Evolutionary conservation across 1,284 basidiomycete genomes (phyloP), one percentile per base, ranked within the genome.

Genomic region (Cutaneotrichosporon cavernicola): DNA sequence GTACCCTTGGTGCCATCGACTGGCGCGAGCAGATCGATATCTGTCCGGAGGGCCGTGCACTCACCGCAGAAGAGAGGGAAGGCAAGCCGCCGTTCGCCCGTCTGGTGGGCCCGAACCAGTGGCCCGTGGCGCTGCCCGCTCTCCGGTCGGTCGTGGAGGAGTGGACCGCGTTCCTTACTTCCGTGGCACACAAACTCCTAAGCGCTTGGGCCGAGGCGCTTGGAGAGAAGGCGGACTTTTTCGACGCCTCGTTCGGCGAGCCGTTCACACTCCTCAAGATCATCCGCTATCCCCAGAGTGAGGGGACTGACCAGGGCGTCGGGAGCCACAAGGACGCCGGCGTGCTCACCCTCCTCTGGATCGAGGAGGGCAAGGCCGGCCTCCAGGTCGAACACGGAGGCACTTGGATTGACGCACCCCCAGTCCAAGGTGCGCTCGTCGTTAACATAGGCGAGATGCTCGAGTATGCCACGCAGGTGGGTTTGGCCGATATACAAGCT

Each of bases 331-430:
- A 68, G 38, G 66, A 68, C 56, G 66, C 64, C 1, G 66, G 66
- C 10, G 56, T 56, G 9, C 57, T 68, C 13, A 68, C 66, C 5
- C 61, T 65, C 18, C 59, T 68, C 30, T 65, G 61, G 63, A 47
- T 65, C 47, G 58, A 63, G 31, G 38, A 31, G 0, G 64, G 60
- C 13, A 47, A 32, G 16, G 34, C 36, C 5, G 66, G 66, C 14
- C 62, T 68, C 36, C 66, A 68, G 38, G 66, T 68, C 5, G 50
- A 61, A 52, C 34, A 34, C 14, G 16, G 21, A 5, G 88, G 88
- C 0, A 81, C 86, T 59, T 90, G 89, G 90, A 88, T 91, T 57
- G 87, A 89, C 61, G 89, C 86, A 0, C 86, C 88, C 0, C 89
- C 89, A 0, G 84, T 89, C 43, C 86, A 86, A 0, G 85, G 86